Percentiles rank a stretch among this genome's conserved stretches.
These are phyloP conservation scores for Clonostachys solani DNA, from an alignment of 2,329 filamentous ascomycete genomes.

Conservation along the genomic window DNA sequence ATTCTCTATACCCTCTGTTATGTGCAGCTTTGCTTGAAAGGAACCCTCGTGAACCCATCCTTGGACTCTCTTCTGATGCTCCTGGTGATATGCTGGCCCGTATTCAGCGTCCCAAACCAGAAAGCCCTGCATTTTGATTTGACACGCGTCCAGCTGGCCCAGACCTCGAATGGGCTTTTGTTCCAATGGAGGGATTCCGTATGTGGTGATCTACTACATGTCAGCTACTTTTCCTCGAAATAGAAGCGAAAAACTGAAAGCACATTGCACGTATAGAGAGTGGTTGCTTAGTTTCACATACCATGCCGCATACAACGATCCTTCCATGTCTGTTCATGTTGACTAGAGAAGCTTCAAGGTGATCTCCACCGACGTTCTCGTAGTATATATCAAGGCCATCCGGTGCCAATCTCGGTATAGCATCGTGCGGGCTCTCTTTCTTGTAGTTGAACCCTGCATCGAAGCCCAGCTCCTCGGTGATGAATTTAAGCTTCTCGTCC, in stretches of 20 bases:
- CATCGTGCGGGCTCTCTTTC: conserved; percentile 51
- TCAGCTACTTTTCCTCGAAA: too few relatives aligned
- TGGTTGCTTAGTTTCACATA: conserved; percentile 72
- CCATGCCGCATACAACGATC: conserved; percentile 70
- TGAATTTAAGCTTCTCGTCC: conserved; percentile 62
- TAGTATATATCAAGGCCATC: conserved; percentile 66
- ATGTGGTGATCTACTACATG: conserved; percentile 55
- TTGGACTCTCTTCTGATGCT: conserved; percentile 72
- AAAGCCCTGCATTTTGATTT: conserved; percentile 71
- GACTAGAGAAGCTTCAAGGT: conserved; percentile 60
- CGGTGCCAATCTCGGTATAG: conserved; percentile 55
- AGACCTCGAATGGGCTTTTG: conserved; percentile 65
- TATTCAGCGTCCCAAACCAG: conserved; percentile 64
- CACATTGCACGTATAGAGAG: not conserved
- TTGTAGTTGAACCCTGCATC: conserved; percentile 69
- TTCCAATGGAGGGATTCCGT: conserved; percentile 56
- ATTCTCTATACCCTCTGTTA: conserved; percentile 77
- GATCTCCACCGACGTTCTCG: conserved; percentile 70
- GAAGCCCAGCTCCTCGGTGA: conserved; percentile 60
- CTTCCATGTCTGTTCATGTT: conserved; percentile 57
- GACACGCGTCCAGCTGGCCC: conserved; percentile 60
- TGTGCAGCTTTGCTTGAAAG: conserved; percentile 64
- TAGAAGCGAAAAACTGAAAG: too few relatives aligned
- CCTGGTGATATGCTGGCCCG: conserved; percentile 59
- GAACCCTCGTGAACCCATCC: conserved; percentile 73